Conservation (phyloP, 768 basidiomycete genomes). For the Rhodocollybia butyracea region DNA sequence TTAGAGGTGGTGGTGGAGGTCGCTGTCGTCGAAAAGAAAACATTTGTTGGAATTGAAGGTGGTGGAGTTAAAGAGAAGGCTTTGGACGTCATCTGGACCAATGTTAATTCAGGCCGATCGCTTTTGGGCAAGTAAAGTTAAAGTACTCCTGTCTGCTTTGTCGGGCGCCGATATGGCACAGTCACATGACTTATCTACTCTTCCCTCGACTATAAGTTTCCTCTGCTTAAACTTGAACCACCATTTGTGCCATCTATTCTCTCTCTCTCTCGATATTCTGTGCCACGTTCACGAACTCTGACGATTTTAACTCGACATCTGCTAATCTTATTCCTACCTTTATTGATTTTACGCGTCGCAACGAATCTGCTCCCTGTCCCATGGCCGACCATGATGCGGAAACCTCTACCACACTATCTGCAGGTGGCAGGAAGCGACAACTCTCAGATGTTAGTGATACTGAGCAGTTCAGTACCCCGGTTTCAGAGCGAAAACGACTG, state of each 20-base stretch:
- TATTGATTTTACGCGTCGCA: background rate
- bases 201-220: too few relatives aligned
- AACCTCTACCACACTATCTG: background rate
- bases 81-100: background rate
- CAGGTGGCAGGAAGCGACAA: background rate
- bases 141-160: too few relatives aligned
- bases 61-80: background rate
- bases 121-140: too few relatives aligned
- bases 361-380: background rate
- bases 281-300: background rate
- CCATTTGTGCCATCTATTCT: background rate
- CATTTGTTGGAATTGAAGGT: background rate
- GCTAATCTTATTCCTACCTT: background rate
- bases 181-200: too few relatives aligned
- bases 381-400: background rate
- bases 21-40: background rate
- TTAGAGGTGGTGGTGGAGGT: background rate
- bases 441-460: background rate
- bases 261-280: background rate
- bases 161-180: too few relatives aligned
- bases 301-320: background rate
- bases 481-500: background rate
- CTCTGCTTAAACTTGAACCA: too few relatives aligned
- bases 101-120: too few relatives aligned
- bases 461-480: background rate